Percentiles rank a stretch among this genome's conserved stretches.
These are phyloP conservation scores for Pezicula carpinea DNA, from an alignment of 2,329 filamentous ascomycete species.

Conservation along the genomic window DNA sequence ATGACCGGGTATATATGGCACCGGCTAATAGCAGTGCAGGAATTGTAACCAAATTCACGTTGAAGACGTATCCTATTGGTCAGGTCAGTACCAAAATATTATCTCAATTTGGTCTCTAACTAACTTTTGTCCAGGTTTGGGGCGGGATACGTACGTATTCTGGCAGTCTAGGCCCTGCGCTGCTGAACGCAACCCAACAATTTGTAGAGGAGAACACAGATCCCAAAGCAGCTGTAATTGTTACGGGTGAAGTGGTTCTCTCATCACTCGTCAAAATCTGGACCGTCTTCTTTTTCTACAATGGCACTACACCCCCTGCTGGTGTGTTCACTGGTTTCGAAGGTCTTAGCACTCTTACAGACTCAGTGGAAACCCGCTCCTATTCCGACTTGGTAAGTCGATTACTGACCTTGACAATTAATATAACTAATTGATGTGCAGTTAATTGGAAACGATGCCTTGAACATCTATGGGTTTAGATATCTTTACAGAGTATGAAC, in stretches of 20 bases:
- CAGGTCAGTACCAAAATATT: slow-evolving; percentile 11
- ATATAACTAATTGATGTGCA: background rate
- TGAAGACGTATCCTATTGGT: slow-evolving; percentile 28
- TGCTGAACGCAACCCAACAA: slow-evolving; percentile 32
- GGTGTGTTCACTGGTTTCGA: slow-evolving; percentile 20
- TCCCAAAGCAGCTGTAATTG: slow-evolving; percentile 28
- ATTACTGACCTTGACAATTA: background rate
- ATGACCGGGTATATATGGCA: slow-evolving; percentile 22
- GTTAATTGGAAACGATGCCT: background rate
- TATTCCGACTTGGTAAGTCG: slow-evolving; percentile 29
- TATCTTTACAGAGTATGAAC: background rate
- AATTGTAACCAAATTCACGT: slow-evolving; percentile 31
- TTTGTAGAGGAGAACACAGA: slow-evolving; percentile 21
- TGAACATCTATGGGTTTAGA: background rate
- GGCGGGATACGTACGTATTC: slow-evolving; percentile 33
- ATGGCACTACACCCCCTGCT: slow-evolving; percentile 28
- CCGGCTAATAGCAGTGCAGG: slow-evolving; percentile 20
- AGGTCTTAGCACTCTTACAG: slow-evolving; percentile 4
- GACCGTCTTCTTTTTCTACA: slow-evolving; percentile 32
- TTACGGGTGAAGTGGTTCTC: slow-evolving; percentile 18
- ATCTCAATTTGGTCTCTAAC: background rate
- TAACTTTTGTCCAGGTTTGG: slow-evolving; percentile 26
- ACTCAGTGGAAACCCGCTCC: slow-evolving; percentile 17
- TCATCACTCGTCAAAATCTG: slow-evolving; percentile 16
- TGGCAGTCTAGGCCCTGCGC: slow-evolving; percentile 19